Evolutionary conservation across 352 stramenopile species (phyloP).

Genomic region (Pythium rishiriense): DNA sequence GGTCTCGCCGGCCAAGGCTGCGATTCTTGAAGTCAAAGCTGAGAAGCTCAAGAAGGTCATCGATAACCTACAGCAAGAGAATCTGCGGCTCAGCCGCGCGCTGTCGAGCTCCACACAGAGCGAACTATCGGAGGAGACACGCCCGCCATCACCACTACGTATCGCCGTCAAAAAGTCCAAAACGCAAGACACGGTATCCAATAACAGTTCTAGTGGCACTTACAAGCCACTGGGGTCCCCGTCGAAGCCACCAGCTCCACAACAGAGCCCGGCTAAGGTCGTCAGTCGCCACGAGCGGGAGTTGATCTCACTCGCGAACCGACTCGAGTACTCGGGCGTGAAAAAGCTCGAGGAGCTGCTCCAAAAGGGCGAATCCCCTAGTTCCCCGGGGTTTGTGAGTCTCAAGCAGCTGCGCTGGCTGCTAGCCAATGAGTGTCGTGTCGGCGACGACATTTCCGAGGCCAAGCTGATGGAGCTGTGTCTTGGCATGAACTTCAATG

Average conservation of each 20-base stretch:
- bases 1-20: constrained; percentile 23
- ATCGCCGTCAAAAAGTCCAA: constrained; percentile 17
- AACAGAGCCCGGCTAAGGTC: constrained; percentile 11
- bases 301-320: constrained; percentile 45
- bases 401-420: constrained; percentile 53
- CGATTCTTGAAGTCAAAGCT: constrained; percentile 44
- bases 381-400: constrained; percentile 42
- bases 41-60: constrained; percentile 43
- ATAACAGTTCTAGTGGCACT: no score
- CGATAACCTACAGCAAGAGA: constrained; percentile 43
- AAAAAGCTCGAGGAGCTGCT: constrained; percentile 47
- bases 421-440: constrained; percentile 34
- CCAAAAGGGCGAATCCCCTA: constrained; percentile 20
- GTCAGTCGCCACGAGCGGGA: constrained; percentile 47
- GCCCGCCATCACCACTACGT: constrained; percentile 19
- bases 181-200: neutral
- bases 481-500: constrained; percentile 63
- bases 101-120: constrained; percentile 16
- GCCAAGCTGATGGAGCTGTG: constrained; percentile 52
- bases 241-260: neutral
- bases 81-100: constrained; percentile 45
- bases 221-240: neutral
- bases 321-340: constrained; percentile 49
- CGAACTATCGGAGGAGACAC: neutral
- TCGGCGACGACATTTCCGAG: constrained; percentile 38